Base-by-base conservation (phyloP, 2,329 filamentous ascomycete species). In the Grosmannia clavigera region DNA sequence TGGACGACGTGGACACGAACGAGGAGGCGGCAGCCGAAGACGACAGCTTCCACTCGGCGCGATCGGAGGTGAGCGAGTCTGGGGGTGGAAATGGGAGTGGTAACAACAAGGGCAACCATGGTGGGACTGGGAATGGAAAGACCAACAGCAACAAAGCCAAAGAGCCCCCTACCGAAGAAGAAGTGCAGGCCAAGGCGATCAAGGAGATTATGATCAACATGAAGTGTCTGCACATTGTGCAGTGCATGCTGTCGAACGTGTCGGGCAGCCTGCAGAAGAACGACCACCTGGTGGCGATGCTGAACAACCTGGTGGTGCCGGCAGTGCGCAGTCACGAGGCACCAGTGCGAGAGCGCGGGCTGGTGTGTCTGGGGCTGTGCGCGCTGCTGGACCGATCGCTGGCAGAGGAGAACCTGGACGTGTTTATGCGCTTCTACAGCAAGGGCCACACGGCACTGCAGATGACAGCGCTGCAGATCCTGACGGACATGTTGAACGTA, bases 181-280 rank as follows among this genome's bases (percentile, higher is more conserved):
- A 86, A 64, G 82, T 83, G 11, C 79, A 83, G 65, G 80, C 81
- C 55, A 95, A 92, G 74, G 90, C 88, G 1, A 84, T 96, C 65
- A 86, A 84, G 65, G 91, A 96, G 73, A 94, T 96, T 69, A 85
- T 96, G 77, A 88, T 97, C 71, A 97, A 97, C 76, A 92, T 96
- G 83, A 97, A 97, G 75, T 97, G 94, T 72, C 80, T 99, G 63
- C 89, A 96, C 70, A 96, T 99, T 66, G 92, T 95, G 31, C 90
- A 96, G 72, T 97, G 91, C 77, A 96, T 97, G 88, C 81, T 99
- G 58, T 86, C 95, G 69, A 96, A 97, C 68, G 90, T 99, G 11
- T 81, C 88, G 58, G 90, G 90, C 62, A 88, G 88, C 68, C 78
- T 97, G 46, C 91, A 96, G 72, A 83, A 92, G 66, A 96, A 96